Evolutionary conservation across 768 basidiomycete species (phyloP).

Genomic region (Tylopilus cervinicoccineus): DNA sequence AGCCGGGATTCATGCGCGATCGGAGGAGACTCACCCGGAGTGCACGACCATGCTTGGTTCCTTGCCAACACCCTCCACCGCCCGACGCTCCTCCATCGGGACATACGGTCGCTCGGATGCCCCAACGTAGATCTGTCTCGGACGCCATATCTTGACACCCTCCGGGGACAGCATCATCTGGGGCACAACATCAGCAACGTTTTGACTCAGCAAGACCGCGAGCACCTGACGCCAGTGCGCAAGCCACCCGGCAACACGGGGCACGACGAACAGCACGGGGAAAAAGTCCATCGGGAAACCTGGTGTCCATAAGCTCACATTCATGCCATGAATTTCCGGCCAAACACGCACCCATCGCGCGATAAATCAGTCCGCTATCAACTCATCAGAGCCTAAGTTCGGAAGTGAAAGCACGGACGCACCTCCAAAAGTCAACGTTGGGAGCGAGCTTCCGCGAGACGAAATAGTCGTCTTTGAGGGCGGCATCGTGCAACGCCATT

Average conservation of each 20-base stretch:
- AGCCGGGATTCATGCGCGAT: not conserved
- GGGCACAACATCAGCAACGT: constrained; percentile 3
- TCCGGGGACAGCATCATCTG: constrained; percentile 90
- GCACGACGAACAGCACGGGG: constrained; percentile 90
- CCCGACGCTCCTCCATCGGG: constrained; percentile 51
- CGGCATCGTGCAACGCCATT: constrained; percentile 82
- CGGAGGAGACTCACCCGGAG: constrained; percentile 59
- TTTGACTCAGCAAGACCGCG: not conserved
- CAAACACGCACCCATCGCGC: constrained; percentile 71
- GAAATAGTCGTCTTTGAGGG: constrained; percentile 90
- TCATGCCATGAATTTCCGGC: not conserved
- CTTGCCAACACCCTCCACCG: constrained; percentile 51
- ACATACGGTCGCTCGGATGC: constrained; percentile 71
- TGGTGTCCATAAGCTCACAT: constrained; percentile 23
- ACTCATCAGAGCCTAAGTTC: not conserved
- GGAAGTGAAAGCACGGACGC: not conserved
- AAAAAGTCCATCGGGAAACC: constrained; percentile 94
- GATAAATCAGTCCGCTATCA: constrained; percentile 79
- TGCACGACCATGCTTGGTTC: constrained; percentile 63
- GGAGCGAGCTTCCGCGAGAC: constrained; percentile 76
- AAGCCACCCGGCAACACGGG: constrained; percentile 89
- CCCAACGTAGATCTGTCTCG: constrained; percentile 83
- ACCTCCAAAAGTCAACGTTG: constrained; percentile 88
- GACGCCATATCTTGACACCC: constrained; percentile 93
- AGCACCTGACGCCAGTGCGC: constrained; percentile 86